phyloP scores from a whole-genome alignment of 345 rosid genomes.

The Draba incana region DNA sequence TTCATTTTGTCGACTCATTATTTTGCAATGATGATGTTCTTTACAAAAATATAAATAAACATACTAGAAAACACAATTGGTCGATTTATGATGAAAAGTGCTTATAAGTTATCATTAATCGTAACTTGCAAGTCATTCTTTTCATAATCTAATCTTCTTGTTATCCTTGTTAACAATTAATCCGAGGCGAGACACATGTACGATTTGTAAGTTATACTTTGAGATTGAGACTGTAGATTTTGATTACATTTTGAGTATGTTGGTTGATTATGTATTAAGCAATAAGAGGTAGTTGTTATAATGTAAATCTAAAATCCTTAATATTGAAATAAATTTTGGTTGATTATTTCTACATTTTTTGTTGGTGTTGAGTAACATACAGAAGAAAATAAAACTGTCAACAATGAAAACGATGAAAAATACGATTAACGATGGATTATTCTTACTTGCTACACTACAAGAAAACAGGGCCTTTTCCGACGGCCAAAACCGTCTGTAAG shows the following conservation, averaged over 20 bases:
- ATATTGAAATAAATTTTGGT: neutral
- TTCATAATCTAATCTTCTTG: slow-evolving; percentile 9
- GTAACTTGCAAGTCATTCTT: slow-evolving; percentile 45
- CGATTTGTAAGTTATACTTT: slow-evolving; percentile 2
- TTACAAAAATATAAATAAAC: neutral
- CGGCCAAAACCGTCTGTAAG: too few relatives aligned
- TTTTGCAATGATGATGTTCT: slow-evolving; percentile 30
- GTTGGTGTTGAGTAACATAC: too few relatives aligned
- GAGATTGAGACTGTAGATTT: too few relatives aligned
- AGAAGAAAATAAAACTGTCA: too few relatives aligned
- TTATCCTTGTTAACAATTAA: slow-evolving; percentile 14
- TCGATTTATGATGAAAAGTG: slow-evolving; percentile 10
- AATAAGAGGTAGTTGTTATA: slow-evolving; percentile 20
- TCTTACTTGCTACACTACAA: too few relatives aligned
- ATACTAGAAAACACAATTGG: slow-evolving; percentile 16
- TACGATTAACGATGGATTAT: too few relatives aligned
- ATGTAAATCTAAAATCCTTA: neutral
- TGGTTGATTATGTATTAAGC: slow-evolving; percentile 24
- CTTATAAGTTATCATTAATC: slow-evolving; percentile 35
- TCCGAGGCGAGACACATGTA: slow-evolving; percentile 11
- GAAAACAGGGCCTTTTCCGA: too few relatives aligned
- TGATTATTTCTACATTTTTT: too few relatives aligned
- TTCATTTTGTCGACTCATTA: slow-evolving; percentile 30
- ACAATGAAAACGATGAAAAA: too few relatives aligned
- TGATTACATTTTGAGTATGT: neutral